Evolutionary conservation across 768 basidiomycete genomes (phyloP), one percentile per base, ranked within the genome.

Genomic region (Holtermanniella nyarrowii): DNA sequence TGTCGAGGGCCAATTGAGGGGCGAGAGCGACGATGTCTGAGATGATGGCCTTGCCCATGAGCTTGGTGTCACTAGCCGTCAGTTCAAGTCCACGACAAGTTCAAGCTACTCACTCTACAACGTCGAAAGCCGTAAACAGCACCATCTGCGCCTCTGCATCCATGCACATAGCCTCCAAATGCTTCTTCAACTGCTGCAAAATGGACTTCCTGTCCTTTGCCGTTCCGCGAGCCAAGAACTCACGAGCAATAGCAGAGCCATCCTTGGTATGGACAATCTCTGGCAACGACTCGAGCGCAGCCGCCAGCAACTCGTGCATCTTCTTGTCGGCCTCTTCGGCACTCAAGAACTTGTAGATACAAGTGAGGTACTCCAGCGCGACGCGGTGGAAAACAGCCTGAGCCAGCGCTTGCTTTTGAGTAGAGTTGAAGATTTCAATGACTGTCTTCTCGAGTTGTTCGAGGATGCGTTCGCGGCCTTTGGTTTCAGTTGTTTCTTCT

Each of bases 261-360:
- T 93, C 86, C 64, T 81, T 88, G 14, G 90, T 96, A 63, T 96
- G 90, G 0, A 90, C 87, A 78, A 93, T 86, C 65, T 95, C 90
- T 0, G 89, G 83, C 5, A 93, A 75, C 18, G 84, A 77, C 40
- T 93, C 89, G 56, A 87, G 82, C 60, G 85, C 86, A 46, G 76
- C 82, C 60, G 91, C 87, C 37, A 88, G 85, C 14, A 90, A 80
- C 55, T 88, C 88, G 47, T 80, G 75, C 50, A 84, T 77, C 48
- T 83, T 71, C 69, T 83, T 87, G 51, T 90, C 85, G 0, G 75
- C 74, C 41, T 80, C 81, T 46, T 85, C 81, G 18, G 78, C 42
- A 5, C 60, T 50, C 42, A 69, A 48, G 72, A 14, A 81, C 61
- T 24, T 75, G 72, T 58, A 78, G 26, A 88, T 67, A 16, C 79